Conservation (phyloP, 352 stramenopile genomes). For the Phytophthora foliorum region DNA sequence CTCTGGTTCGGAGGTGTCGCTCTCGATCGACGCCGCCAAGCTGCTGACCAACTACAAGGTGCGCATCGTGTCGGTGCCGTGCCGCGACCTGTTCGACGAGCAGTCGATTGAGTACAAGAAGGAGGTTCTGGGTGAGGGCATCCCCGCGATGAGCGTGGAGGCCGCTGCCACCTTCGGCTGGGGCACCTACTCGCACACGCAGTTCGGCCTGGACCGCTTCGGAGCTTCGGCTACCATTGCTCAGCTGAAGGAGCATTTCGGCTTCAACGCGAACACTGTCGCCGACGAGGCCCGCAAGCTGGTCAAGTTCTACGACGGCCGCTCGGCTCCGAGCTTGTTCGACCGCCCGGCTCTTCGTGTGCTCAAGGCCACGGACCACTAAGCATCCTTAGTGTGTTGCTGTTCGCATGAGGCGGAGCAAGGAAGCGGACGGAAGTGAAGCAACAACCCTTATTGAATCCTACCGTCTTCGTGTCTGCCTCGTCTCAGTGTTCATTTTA, state of each 20-base stretch:
- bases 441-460: constrained; percentile 11
- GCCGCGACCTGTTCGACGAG: constrained; percentile 97
- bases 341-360: constrained; percentile 71
- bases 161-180: constrained; percentile 95
- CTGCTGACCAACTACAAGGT: constrained; percentile 85
- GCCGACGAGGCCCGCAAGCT: constrained; percentile 92
- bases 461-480: constrained; percentile 16
- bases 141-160: constrained; percentile 97
- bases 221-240: constrained; percentile 89
- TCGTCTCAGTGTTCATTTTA: constrained; percentile 19
- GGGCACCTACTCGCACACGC: constrained; percentile 96
- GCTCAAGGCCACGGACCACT: constrained; percentile 75
- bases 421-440: constrained; percentile 9
- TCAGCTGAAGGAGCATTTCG: constrained; percentile 95
- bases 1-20: constrained; percentile 96
- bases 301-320: constrained; percentile 93
- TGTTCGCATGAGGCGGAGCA: neutral
- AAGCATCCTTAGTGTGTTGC: constrained; percentile 26
- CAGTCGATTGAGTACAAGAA: constrained; percentile 97
- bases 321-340: constrained; percentile 75
- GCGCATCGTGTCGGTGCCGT: constrained; percentile 98
- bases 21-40: constrained; percentile 96
- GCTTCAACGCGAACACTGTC: constrained; percentile 97
- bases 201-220: constrained; percentile 93
- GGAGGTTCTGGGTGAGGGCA: constrained; percentile 94